These are phyloP conservation scores for Cutaneotrichosporon arboriforme DNA, from an alignment of 1,284 basidiomycete species.

Conservation along the genomic window DNA sequence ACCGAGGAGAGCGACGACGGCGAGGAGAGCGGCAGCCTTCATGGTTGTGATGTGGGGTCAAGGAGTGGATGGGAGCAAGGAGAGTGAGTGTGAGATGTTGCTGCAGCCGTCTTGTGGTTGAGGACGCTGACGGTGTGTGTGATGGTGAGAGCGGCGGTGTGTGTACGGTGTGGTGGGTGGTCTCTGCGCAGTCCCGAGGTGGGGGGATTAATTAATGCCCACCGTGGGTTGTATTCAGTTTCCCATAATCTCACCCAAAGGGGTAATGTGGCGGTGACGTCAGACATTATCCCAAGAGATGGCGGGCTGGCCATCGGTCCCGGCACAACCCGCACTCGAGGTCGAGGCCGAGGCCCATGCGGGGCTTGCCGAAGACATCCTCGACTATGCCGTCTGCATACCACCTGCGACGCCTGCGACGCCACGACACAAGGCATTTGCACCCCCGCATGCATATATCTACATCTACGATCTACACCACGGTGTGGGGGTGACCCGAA, in stretches of 20 bases:
- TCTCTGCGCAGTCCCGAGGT: not conserved
- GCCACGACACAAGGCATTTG: too few species aligned
- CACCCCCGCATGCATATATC: too few species aligned
- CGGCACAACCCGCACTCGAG: not conserved
- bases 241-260: not conserved
- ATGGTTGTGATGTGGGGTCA: conserved; percentile 51
- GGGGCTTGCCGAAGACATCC: too few species aligned
- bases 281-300: not conserved
- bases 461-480: too few species aligned
- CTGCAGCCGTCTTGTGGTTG: not conserved
- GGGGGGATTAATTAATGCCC: not conserved
- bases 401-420: too few species aligned
- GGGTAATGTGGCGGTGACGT: not conserved
- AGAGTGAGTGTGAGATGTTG: conserved; percentile 5
- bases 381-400: too few species aligned
- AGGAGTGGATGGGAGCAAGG: conserved; percentile 15
- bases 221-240: not conserved
- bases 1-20: conserved; percentile 60
- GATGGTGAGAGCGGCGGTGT: not conserved
- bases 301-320: not conserved
- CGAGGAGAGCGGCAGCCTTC: conserved; percentile 61
- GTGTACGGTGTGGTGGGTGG: not conserved
- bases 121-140: not conserved
- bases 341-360: too few species aligned
- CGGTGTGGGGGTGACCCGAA: too few species aligned